A percentile compares a stretch with the other conserved stretches of the same genome.
Conservation (phyloP, 352 stramenopile species). For the Pythium guiyangense region DNA sequence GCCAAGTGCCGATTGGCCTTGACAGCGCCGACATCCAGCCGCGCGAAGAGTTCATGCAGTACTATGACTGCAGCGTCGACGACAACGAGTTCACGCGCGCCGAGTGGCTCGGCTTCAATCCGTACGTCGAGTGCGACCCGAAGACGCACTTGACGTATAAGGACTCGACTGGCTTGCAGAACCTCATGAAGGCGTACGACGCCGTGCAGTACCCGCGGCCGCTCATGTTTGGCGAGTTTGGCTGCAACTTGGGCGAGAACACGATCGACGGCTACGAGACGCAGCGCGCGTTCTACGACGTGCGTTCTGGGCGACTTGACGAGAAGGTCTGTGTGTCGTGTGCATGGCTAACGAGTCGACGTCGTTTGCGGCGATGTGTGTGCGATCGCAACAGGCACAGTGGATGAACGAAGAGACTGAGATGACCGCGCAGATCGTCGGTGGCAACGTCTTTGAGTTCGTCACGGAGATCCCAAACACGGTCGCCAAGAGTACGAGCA, state of each 20-base stretch:
- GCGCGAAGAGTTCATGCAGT: slow-evolving; percentile 53
- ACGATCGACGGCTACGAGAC: slow-evolving; percentile 45
- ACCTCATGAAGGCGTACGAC: slow-evolving; percentile 58
- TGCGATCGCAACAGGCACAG: slow-evolving; percentile 28
- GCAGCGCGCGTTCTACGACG: slow-evolving; percentile 46
- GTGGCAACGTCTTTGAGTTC: slow-evolving; percentile 78
- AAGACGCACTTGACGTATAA: slow-evolving; percentile 42
- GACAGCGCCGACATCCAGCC: slow-evolving; percentile 68
- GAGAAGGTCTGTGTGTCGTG: background rate
- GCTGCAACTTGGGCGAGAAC: slow-evolving; percentile 46
- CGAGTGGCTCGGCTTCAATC: slow-evolving; percentile 41
- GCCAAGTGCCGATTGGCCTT: slow-evolving; percentile 63
- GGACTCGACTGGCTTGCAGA: slow-evolving; percentile 53
- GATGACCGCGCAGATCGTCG: slow-evolving; percentile 60
- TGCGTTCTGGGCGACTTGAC: background rate
- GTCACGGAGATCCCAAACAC: slow-evolving; percentile 53
- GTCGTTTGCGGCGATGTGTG: too few relatives aligned
- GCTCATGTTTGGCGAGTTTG: slow-evolving; percentile 58
- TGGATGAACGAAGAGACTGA: slow-evolving; percentile 75
- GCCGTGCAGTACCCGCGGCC: slow-evolving; percentile 30
- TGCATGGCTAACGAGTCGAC: background rate
- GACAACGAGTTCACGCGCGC: slow-evolving; percentile 42
- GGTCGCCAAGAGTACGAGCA: slow-evolving; percentile 15
- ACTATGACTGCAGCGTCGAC: slow-evolving; percentile 60
- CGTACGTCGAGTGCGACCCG: slow-evolving; percentile 67